Percentiles rank a stretch among this genome's conserved stretches.
Conservation (phyloP, 768 basidiomycete species). For the Boletus rex-veris region DNA sequence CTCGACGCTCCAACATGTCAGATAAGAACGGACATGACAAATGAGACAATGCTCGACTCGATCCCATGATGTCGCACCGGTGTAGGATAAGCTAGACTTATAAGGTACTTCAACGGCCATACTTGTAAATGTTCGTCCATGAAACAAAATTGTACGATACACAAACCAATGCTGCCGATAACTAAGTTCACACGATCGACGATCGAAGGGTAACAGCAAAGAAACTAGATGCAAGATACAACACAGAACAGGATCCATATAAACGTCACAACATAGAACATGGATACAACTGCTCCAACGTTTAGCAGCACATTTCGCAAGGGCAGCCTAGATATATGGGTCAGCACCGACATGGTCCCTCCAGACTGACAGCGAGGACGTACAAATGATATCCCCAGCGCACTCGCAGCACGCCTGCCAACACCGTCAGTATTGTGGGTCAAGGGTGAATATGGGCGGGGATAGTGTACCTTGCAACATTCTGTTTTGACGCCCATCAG, state of each 20-base stretch:
- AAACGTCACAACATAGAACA: conserved; percentile 10
- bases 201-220: background rate
- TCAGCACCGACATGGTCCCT: background rate
- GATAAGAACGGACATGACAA: background rate
- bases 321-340: conserved; percentile 54
- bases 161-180: too few relatives aligned
- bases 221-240: conserved; percentile 6
- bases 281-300: background rate
- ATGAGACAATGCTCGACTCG: background rate
- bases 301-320: conserved; percentile 73
- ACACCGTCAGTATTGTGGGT: background rate
- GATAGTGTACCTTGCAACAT: conserved; percentile 58
- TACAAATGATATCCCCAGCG: conserved; percentile 66
- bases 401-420: conserved; percentile 68
- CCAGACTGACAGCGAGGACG: conserved; percentile 22
- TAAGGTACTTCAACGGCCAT: too few relatives aligned
- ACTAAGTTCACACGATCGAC: background rate
- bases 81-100: background rate
- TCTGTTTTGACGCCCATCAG: conserved; percentile 36
- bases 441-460: background rate
- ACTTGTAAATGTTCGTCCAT: too few relatives aligned
- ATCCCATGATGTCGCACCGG: background rate
- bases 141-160: too few relatives aligned
- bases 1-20: too few relatives aligned
- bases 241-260: background rate